Percentiles rank a stretch among this genome's conserved stretches.
Evolutionary conservation across 148 eudicot species (phyloP).

Genomic region (Chenopodium berlandieri): DNA sequence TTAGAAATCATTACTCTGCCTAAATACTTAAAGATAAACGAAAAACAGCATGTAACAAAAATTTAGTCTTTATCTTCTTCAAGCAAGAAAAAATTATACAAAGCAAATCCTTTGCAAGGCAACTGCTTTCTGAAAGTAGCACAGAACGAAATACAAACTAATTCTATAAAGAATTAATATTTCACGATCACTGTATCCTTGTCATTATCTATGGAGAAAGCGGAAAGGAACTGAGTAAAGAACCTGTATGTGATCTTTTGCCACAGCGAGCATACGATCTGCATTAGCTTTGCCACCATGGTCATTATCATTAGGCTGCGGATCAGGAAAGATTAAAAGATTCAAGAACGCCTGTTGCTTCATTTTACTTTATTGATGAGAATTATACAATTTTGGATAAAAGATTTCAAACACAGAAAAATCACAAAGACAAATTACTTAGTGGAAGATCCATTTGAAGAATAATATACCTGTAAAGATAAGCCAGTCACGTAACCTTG

Average conservation of each 20-base stretch:
- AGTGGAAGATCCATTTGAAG: background rate
- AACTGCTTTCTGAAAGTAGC: background rate
- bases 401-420: background rate
- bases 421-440: background rate
- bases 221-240: background rate
- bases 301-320: slow-evolving; percentile 88
- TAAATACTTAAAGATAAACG: background rate
- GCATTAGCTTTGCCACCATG: slow-evolving; percentile 65
- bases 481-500: slow-evolving; percentile 96
- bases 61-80: background rate
- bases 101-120: background rate
- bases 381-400: background rate
- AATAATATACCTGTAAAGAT: slow-evolving; percentile 62
- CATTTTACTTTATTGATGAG: background rate
- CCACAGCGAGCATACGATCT: slow-evolving; percentile 66
- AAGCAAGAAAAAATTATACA: no score
- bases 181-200: background rate
- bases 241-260: slow-evolving; percentile 94
- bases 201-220: background rate
- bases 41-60: background rate
- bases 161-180: background rate
- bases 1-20: no score
- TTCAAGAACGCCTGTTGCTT: background rate
- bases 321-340: background rate
- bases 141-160: background rate